A percentile compares a stretch with the other conserved stretches of the same genome.
Evolutionary conservation across 1,139 yeast species (phyloP).

Genomic region (Hansenula anomala): DNA sequence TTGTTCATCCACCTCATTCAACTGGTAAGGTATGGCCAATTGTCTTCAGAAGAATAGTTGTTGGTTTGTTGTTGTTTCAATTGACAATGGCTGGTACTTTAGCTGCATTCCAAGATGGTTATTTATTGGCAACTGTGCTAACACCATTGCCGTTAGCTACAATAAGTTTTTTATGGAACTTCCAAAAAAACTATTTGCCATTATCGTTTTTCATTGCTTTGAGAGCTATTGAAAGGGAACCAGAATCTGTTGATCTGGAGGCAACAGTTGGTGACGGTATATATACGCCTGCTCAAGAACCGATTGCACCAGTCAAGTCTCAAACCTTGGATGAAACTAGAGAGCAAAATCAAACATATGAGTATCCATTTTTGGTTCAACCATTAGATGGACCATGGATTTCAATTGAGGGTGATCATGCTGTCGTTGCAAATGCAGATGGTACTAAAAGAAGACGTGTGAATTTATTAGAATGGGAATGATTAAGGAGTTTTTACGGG

Average conservation of each 20-base stretch:
- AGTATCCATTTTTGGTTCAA: conserved; percentile 63
- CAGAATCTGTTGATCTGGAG: conserved; percentile 11
- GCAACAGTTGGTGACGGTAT: conserved; percentile 18
- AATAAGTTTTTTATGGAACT: conserved; percentile 67
- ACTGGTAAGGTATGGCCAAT: conserved; percentile 89
- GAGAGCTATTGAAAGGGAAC: conserved; percentile 43
- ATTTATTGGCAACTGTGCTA: conserved; percentile 62
- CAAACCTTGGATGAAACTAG: conserved; percentile 63
- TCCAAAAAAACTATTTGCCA: conserved; percentile 77
- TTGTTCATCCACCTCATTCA: conserved; percentile 85
- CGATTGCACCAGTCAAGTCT: conserved; percentile 2
- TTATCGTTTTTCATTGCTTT: conserved; percentile 82
- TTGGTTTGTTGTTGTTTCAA: conserved; percentile 74
- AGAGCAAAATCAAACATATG: conserved; percentile 59
- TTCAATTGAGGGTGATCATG: conserved; percentile 59
- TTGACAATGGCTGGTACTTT: conserved; percentile 89
- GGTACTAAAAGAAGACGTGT: conserved; percentile 49
- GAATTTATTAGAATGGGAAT: conserved; percentile 46
- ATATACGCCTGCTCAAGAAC: conserved; percentile 7
- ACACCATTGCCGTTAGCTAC: conserved; percentile 74
- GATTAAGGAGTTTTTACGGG: conserved; percentile 1
- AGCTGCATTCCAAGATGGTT: conserved; percentile 73
- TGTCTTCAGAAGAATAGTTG: conserved; percentile 64
- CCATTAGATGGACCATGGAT: conserved; percentile 81
- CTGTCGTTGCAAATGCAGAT: conserved; percentile 54